A percentile compares a stretch with the other conserved stretches of the same genome.
These are phyloP conservation scores for Alloteropsis semialata DNA, from an alignment of 176 grass and related monocot genomes.

Conservation along the genomic window DNA sequence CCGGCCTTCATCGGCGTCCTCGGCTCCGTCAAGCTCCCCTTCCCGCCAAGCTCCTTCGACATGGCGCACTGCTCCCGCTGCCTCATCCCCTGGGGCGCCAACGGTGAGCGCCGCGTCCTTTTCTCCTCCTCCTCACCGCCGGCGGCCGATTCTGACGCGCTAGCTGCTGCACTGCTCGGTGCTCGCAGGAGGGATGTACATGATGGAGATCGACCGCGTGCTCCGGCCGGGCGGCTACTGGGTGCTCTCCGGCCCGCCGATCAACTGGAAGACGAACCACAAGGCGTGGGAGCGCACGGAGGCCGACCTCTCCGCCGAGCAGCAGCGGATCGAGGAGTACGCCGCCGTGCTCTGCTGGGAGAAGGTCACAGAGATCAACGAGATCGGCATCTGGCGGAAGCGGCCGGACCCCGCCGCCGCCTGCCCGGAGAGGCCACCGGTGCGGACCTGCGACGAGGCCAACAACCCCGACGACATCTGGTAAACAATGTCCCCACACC, in stretches of 20 bases:
- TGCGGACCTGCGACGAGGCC: slow-evolving; percentile 42
- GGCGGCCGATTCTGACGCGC: background rate
- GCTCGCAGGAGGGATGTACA: slow-evolving; percentile 64
- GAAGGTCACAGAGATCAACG: slow-evolving; percentile 69
- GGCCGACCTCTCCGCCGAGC: slow-evolving; percentile 68
- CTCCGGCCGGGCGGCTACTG: slow-evolving; percentile 84
- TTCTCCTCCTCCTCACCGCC: background rate
- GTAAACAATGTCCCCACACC: slow-evolving; percentile 17
- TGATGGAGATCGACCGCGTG: slow-evolving; percentile 96
- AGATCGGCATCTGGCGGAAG: slow-evolving; percentile 81
- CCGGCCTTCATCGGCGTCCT: slow-evolving; percentile 90
- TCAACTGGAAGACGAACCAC: slow-evolving; percentile 76
- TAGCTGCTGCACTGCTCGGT: too few species aligned
- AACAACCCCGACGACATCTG: slow-evolving; percentile 75
- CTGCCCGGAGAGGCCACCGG: slow-evolving; percentile 19
- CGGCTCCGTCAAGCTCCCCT: slow-evolving; percentile 87
- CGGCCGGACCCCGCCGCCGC: slow-evolving; percentile 41
- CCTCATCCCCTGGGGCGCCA: slow-evolving; percentile 80
- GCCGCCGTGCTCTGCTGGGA: slow-evolving; percentile 85
- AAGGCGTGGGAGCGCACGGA: slow-evolving; percentile 61
- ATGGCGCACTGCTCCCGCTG: slow-evolving; percentile 98
- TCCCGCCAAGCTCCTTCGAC: slow-evolving; percentile 79
- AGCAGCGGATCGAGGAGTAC: slow-evolving; percentile 67
- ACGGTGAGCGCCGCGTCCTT: slow-evolving; percentile 37
- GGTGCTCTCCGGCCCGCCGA: slow-evolving; percentile 90